Base-by-base conservation (phyloP, 1,284 basidiomycete genomes). In the Cerrena zonata region DNA sequence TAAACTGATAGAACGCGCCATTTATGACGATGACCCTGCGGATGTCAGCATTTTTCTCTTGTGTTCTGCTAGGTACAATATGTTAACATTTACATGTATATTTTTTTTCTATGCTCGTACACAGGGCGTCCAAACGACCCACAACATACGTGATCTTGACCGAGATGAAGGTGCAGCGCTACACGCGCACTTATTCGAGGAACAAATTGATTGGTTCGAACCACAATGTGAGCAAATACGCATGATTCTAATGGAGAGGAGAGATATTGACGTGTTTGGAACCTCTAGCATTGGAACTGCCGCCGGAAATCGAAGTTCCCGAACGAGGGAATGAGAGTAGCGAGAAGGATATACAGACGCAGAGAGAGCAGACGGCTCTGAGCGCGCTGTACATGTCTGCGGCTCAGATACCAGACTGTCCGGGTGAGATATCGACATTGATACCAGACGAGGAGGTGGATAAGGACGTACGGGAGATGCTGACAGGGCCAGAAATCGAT, bases 21-120 rank as follows among this genome's bases (percentile, higher is more conserved):
- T 89, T 59, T 91, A 91, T 70, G 89, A 90, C 59, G 88, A 89
- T 67, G 89, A 90, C 74, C 78, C 78, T 61, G 74, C 78, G 72
- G 81, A 86, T 79, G 88, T 90, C 76, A 81, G 86, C 79, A 62
- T 57, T 54, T 71, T 67, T 66, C 65, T 66, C 67, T 64, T 67
- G 61, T 60, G 61, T 67, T 62, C 48, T 56, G 56, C 41, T 57
- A 59, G 67, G 69, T 78, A 80, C 69, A 68, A 68, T 80, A 77
- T 71, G 71, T 78, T 79, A 75, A 79, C 78, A 21, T 37, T 49
- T 58, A 55, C 64, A 61, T 56, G 63, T 57, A 65, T 59, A 61
- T 65, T 64, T 64, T 67, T 62, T 39, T 42, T 10, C 39, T 40
- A 3, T 5, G 13, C 3, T 11, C 13, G 10, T 23, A 70, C 64